Evolutionary conservation across 1,139 yeast species (phyloP).

Genomic region (Taphrina betulina): DNA sequence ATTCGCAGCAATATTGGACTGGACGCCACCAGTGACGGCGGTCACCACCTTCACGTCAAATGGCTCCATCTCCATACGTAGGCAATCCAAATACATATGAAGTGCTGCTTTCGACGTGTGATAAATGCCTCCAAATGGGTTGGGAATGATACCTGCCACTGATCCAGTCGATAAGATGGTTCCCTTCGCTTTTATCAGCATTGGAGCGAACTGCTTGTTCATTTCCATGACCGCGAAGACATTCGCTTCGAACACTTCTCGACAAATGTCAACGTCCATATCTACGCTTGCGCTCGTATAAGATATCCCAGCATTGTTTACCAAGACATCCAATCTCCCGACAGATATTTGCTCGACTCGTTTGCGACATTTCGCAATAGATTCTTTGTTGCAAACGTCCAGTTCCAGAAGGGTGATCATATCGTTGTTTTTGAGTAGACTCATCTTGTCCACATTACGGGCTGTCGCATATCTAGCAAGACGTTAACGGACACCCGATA

Average conservation of each 20-base stretch:
- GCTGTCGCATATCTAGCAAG: constrained; percentile 80
- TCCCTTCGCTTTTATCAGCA: constrained; percentile 67
- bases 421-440: constrained; percentile 50
- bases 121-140: constrained; percentile 70
- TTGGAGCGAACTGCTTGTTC: constrained; percentile 58
- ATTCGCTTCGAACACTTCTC: constrained; percentile 63
- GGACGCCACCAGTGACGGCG: constrained; percentile 67
- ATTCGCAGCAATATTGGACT: constrained; percentile 59
- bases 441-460: constrained; percentile 64
- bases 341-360: constrained; percentile 39
- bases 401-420: constrained; percentile 46
- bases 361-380: constrained; percentile 52
- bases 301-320: constrained; percentile 68
- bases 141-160: constrained; percentile 62
- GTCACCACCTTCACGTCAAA: constrained; percentile 72
- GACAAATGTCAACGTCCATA: constrained; percentile 57
- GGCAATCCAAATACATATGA: constrained; percentile 62
- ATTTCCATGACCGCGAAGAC: constrained; percentile 67
- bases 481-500: no score
- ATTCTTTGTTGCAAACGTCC: constrained; percentile 57
- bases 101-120: constrained; percentile 76
- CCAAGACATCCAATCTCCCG: constrained; percentile 53
- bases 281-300: constrained; percentile 73
- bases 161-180: constrained; percentile 75
- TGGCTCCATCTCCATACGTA: constrained; percentile 68